Evolutionary conservation across 148 eudicot species (phyloP), one percentile per base, ranked within the genome.

Genomic region (Chenopodium formosanum): DNA sequence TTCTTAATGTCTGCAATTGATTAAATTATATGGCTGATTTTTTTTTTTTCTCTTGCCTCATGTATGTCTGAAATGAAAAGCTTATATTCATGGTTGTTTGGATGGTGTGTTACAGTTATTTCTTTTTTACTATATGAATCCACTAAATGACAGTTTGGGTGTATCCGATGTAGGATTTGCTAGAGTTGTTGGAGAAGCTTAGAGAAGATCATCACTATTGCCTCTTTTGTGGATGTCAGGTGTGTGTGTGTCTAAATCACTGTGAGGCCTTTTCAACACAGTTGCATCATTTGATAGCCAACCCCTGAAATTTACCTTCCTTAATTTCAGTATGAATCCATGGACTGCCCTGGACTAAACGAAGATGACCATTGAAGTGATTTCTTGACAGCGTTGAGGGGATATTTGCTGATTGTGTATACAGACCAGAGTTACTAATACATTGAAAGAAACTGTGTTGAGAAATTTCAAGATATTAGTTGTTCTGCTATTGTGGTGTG

Each of bases 191-290:
- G 88, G 71, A 84, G 90, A 90, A 87, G 84, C 91, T 95, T 75
- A 89, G 98, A 88, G 94, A 91, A 63, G 97, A 92, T 73, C 89
- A 89, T 85, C 82, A 56, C 44, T 95, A 95, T 85, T 95, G 98
- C 85, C 98, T 95, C 82, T 95, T 95, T 82, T 93, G 98, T 79
- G 98, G 98, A 77, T 95, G 90, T 81, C 91, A 89, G 93, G 98
- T 92, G 62, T 46, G 98, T 92, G 62, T 46, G 89, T 46, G 85
- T n/a, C 72, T 76, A n/a, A 27, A 31, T 78, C 67, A 17, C 13
- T 10, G 50, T 34, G 22, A 22, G 23, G n/a, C 13, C 22, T 8
- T 14, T 12, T 74, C 8, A 17, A 53, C 17, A 56, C 2, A 70
- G 31, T 4, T 52, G 46, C 9, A 71, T 4, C 8, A 48, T 56